Conservation (phyloP, 305 asterid species). For the Withania somnifera region DNA sequence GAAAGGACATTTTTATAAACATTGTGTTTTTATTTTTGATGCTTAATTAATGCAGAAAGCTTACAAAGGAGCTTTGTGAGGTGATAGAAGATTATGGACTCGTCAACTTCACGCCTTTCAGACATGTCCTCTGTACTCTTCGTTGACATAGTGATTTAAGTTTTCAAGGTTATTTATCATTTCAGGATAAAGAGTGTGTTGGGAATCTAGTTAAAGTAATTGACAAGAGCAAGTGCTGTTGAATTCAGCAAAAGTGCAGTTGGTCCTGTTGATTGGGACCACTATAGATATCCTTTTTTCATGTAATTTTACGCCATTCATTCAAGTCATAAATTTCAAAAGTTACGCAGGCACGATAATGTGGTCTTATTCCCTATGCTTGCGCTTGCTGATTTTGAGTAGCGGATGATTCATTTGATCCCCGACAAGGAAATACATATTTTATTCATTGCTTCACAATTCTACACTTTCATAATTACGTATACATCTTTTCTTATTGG, state of each 20-base stretch:
- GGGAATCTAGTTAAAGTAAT: conserved; percentile 80
- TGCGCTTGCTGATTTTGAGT: background rate
- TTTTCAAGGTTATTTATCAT: background rate
- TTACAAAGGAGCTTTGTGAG: conserved; percentile 89
- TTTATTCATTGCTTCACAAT: background rate
- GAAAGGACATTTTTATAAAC: background rate
- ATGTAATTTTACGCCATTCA: background rate
- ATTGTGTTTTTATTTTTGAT: background rate
- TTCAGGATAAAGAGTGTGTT: conserved; percentile 90
- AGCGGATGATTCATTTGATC: background rate
- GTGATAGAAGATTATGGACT: conserved; percentile 74
- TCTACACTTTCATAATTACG: too few relatives aligned
- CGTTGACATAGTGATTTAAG: background rate
- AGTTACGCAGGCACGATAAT: background rate
- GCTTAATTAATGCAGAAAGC: conserved; percentile 42
- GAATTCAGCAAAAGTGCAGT: conserved; percentile 95
- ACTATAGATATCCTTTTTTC: conserved; percentile 89
- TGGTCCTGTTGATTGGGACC: conserved; percentile 76
- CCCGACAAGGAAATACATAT: background rate
- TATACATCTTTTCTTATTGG: too few relatives aligned
- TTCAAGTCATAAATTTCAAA: background rate
- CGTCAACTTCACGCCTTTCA: conserved; percentile 72
- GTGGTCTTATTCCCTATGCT: background rate
- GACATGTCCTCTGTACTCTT: background rate
- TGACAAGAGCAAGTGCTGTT: conserved; percentile 81